Evolutionary conservation across 352 stramenopile genomes (phyloP).

Genomic region (Thraustochytrium sp.): DNA sequence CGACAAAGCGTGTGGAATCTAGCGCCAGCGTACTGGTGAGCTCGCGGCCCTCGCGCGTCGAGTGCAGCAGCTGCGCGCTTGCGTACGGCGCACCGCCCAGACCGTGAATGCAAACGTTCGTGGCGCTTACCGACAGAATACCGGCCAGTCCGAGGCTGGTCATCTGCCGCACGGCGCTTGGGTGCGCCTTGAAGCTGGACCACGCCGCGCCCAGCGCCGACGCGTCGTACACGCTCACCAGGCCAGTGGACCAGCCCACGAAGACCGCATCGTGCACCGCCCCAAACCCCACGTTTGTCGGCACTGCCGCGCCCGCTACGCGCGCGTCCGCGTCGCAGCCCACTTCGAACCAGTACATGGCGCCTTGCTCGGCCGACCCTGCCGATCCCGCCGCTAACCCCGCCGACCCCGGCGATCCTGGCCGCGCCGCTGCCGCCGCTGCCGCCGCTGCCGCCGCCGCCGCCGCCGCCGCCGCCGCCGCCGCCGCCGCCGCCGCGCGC

Average conservation of each 20-base stretch:
- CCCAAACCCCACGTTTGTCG: background rate
- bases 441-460: too few relatives aligned
- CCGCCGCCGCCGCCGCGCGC: too few relatives aligned
- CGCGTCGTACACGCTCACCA: constrained; percentile 18
- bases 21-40: constrained; percentile 23
- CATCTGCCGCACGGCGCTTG: background rate
- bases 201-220: background rate
- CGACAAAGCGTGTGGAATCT: background rate
- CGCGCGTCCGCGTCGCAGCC: constrained; percentile 1
- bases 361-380: background rate
- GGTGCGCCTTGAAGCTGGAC: constrained; percentile 41
- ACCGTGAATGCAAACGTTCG: constrained; percentile 17
- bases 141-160: background rate
- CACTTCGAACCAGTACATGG: constrained; percentile 24
- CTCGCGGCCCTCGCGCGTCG: background rate
- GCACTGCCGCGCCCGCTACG: background rate
- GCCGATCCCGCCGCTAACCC: background rate
- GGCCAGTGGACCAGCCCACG: background rate
- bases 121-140: background rate
- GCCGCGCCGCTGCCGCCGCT: too few relatives aligned
- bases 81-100: background rate
- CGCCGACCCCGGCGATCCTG: too few relatives aligned
- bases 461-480: too few relatives aligned
- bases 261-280: constrained; percentile 15
- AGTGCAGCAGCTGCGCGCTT: background rate